A percentile compares a stretch with the other conserved stretches of the same genome.
Conservation (phyloP, 768 basidiomycete genomes). For the Trametes maxima region DNA sequence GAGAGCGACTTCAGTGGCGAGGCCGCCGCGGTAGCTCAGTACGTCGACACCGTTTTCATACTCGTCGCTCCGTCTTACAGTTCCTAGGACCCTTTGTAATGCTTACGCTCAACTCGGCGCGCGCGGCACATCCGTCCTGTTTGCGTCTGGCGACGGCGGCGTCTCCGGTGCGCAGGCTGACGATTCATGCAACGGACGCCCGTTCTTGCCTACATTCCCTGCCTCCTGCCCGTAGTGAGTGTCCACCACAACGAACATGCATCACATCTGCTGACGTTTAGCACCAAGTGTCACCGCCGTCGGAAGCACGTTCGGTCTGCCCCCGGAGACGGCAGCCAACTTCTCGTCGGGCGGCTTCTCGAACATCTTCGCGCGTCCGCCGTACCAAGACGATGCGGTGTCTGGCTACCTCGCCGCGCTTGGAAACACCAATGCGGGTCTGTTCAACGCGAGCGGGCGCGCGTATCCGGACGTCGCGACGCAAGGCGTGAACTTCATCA, state of each 20-base stretch:
- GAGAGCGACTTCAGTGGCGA: conserved; percentile 32
- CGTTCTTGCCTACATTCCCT: conserved; percentile 40
- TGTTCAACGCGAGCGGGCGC: conserved; percentile 34
- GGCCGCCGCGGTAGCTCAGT: conserved; percentile 30
- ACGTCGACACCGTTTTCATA: conserved; percentile 4
- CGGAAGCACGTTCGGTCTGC: conserved; percentile 28
- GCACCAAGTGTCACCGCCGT: conserved; percentile 29
- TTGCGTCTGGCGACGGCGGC: conserved; percentile 42
- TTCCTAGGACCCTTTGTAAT: conserved; percentile 36
- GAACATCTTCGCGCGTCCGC: conserved; percentile 30
- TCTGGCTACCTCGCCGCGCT: conserved; percentile 20
- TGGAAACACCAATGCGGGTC: conserved; percentile 22
- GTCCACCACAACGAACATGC: neutral
- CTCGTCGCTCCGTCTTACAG: neutral
- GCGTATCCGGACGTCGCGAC: conserved; percentile 69
- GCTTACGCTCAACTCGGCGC: conserved; percentile 39
- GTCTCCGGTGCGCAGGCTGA: conserved; percentile 34
- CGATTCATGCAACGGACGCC: conserved; percentile 43
- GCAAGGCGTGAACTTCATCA: conserved; percentile 49
- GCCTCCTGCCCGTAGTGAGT: conserved; percentile 39
- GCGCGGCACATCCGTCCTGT: conserved; percentile 39
- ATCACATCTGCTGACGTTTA: neutral
- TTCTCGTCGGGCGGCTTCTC: conserved; percentile 36
- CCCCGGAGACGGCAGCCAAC: conserved; percentile 30
- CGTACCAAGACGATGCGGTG: conserved; percentile 29